A percentile compares a stretch with the other conserved stretches of the same genome.
Conservation (phyloP, 306 rosid species). For the Vigna mungo region DNA sequence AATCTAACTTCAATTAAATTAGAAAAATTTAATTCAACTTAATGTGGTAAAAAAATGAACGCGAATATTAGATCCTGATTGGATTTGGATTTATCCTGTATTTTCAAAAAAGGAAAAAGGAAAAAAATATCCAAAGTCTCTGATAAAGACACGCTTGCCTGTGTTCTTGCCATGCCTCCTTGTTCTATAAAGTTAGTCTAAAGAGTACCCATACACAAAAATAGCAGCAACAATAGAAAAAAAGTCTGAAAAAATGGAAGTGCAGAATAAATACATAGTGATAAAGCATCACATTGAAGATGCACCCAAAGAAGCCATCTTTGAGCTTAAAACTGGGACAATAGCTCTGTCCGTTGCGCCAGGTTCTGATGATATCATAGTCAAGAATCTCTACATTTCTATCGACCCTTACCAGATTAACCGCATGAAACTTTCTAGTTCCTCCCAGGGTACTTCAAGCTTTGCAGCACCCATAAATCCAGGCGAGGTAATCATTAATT, state of each 20-base stretch:
- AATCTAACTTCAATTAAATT: no score
- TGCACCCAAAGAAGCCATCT: conserved; percentile 60
- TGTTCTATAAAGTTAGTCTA: not conserved
- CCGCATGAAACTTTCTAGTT: conserved; percentile 61
- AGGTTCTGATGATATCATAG: conserved; percentile 55
- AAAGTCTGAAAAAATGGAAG: conserved; percentile 53
- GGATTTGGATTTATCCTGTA: no score
- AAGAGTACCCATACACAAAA: not conserved
- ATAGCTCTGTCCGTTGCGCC: conserved; percentile 42
- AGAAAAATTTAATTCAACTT: no score
- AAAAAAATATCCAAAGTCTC: not conserved
- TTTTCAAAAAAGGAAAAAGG: no score
- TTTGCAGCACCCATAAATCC: conserved; percentile 53
- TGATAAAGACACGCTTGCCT: not conserved
- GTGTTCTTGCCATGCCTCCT: not conserved
- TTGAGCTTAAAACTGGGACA: conserved; percentile 54
- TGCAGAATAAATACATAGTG: conserved; percentile 56
- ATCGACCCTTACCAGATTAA: conserved; percentile 72
- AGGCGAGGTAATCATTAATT: conserved; percentile 48
- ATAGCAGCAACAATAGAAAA: no score
- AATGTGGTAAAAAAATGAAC: no score
- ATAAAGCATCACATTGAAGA: conserved; percentile 52
- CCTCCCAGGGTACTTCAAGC: conserved; percentile 50
- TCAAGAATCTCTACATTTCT: conserved; percentile 69
- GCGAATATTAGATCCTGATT: no score